These are phyloP conservation scores for Silene vulgaris DNA, from an alignment of 179 eudicot genomes.

Conservation along the genomic window DNA sequence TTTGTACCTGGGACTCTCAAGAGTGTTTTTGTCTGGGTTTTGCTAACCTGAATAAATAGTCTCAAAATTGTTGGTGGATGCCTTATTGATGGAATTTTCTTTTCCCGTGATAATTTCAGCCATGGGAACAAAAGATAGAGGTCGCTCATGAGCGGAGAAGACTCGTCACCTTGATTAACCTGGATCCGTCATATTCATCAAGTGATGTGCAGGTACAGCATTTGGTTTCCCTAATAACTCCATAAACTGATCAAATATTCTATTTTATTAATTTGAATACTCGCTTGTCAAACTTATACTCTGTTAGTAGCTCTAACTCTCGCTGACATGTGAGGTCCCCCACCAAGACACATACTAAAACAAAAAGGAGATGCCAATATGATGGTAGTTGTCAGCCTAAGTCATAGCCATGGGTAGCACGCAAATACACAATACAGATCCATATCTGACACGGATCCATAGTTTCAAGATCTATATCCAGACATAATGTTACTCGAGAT, in stretches of 20 bases:
- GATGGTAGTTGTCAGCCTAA: background rate
- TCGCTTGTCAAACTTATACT: too few relatives aligned
- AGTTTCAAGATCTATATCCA: too few relatives aligned
- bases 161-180: slow-evolving; percentile 29
- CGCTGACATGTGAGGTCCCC: too few relatives aligned
- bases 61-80: background rate
- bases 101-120: slow-evolving; percentile 26
- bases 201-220: slow-evolving; percentile 32
- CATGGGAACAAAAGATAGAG: slow-evolving; percentile 31
- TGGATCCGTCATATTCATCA: slow-evolving; percentile 32
- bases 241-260: background rate
- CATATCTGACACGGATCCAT: too few relatives aligned
- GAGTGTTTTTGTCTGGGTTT: background rate
- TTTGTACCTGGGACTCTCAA: background rate
- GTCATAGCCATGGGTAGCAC: too few relatives aligned
- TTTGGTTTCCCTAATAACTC: background rate
- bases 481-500: too few relatives aligned
- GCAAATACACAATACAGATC: too few relatives aligned
- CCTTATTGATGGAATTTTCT: background rate
- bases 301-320: too few relatives aligned
- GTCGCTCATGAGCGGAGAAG: slow-evolving; percentile 25
- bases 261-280: too few relatives aligned
- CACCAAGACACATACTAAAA: background rate
- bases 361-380: background rate
- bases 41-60: slow-evolving; percentile 3